phyloP scores from a whole-genome alignment of 1,284 basidiomycete species.

The Chondrostereum purpureum region DNA sequence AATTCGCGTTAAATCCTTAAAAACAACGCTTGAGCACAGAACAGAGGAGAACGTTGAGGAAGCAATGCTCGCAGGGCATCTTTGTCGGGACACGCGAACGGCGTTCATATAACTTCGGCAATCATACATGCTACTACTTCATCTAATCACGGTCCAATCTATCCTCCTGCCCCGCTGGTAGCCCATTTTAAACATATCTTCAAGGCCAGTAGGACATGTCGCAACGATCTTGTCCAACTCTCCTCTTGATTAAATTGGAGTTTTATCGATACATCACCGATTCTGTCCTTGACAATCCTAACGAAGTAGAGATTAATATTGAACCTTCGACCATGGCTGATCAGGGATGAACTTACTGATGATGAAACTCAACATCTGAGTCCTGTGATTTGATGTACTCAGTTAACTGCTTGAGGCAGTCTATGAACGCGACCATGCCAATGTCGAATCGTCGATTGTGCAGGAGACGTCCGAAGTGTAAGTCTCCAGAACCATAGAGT shows the following conservation, averaged over 20 bases:
- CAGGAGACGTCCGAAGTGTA: constrained; percentile 81
- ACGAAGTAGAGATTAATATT: constrained; percentile 7
- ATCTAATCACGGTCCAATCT: constrained; percentile 12
- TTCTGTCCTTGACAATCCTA: constrained; percentile 91
- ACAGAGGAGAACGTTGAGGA: no score
- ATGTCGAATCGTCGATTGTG: constrained; percentile 95
- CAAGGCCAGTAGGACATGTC: constrained; percentile 84
- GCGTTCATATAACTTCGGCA: background rate
- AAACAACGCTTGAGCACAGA: no score
- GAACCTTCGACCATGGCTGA: background rate
- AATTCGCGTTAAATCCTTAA: no score
- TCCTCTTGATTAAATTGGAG: constrained; percentile 94
- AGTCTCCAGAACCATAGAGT: constrained; percentile 85
- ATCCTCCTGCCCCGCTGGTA: constrained; percentile 67
- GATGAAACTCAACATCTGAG: constrained; percentile 70
- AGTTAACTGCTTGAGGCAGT: constrained; percentile 87
- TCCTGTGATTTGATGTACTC: constrained; percentile 78
- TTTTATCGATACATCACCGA: constrained; percentile 92
- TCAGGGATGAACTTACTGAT: constrained; percentile 58
- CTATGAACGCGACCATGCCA: constrained; percentile 93
- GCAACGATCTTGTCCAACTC: constrained; percentile 89
- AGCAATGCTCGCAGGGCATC: background rate
- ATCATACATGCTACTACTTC: background rate
- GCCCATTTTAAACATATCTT: constrained; percentile 84
- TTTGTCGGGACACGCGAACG: no score